Conservation (phyloP, 2,329 filamentous ascomycete species). For the Penicillium sp. region DNA sequence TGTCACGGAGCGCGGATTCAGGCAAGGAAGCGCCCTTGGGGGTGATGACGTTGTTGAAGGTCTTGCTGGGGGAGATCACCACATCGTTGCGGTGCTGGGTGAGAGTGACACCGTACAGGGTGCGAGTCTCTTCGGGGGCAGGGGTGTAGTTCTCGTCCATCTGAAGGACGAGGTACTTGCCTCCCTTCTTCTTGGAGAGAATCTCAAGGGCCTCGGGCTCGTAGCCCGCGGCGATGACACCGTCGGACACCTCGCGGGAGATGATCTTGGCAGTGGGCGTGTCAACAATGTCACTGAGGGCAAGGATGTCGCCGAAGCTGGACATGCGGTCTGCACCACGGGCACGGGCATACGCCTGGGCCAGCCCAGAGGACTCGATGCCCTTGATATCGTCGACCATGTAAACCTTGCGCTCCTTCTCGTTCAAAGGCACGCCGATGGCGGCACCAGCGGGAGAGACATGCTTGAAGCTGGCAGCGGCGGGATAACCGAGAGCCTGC, state of each 20-base stretch:
- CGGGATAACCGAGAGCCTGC: conserved; percentile 76
- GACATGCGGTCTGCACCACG: conserved; percentile 97
- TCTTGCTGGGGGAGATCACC: conserved; percentile 69
- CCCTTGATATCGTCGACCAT: conserved; percentile 95
- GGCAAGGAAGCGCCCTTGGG: conserved; percentile 75
- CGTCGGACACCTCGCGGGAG: conserved; percentile 94
- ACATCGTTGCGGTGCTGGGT: conserved; percentile 91
- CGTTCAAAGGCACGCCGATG: conserved; percentile 78
- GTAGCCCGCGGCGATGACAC: conserved; percentile 87
- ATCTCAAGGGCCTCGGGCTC: conserved; percentile 80
- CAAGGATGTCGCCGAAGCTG: conserved; percentile 95
- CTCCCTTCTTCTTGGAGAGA: conserved; percentile 95
- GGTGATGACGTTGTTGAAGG: conserved; percentile 78
- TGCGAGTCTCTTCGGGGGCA: conserved; percentile 67
- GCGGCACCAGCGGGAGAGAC: conserved; percentile 95
- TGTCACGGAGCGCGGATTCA: conserved; percentile 75
- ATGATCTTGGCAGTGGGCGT: conserved; percentile 94
- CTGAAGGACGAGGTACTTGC: conserved; percentile 91
- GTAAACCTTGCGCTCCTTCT: conserved; percentile 92
- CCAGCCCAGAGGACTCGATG: conserved; percentile 76
- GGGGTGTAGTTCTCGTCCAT: conserved; percentile 87
- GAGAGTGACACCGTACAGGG: conserved; percentile 83
- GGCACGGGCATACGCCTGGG: conserved; percentile 92
- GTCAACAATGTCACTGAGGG: conserved; percentile 84
- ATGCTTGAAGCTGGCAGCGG: conserved; percentile 97